Conservation (phyloP, 1,139 yeast genomes). For the Diutina neorugosa region DNA sequence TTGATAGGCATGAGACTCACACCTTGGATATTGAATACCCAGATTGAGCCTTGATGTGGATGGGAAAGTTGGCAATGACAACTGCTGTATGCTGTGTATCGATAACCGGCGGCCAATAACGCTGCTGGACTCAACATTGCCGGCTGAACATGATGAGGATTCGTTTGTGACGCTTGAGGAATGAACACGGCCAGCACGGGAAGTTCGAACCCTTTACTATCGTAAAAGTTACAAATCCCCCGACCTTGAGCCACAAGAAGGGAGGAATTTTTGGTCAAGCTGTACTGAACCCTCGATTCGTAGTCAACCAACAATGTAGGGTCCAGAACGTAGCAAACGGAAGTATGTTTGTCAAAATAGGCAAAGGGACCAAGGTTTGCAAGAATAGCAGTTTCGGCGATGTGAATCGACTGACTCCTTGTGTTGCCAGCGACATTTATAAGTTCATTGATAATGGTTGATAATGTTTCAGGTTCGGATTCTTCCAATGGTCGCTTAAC, state of each 20-base stretch:
- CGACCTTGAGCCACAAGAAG: not conserved
- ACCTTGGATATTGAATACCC: not conserved
- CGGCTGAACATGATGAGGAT: not conserved
- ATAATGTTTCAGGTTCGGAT: too few relatives aligned
- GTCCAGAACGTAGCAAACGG: not conserved
- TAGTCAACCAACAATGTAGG: not conserved
- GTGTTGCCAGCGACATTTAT: too few relatives aligned
- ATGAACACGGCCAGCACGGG: not conserved
- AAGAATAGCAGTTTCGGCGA: too few relatives aligned
- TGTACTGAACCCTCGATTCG: not conserved
- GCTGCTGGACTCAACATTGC: not conserved
- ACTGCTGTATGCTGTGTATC: not conserved
- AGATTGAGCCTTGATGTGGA: not conserved
- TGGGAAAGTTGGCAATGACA: not conserved
- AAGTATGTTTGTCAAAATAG: not conserved
- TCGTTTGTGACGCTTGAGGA: not conserved
- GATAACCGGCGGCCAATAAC: not conserved
- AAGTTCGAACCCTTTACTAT: not conserved
- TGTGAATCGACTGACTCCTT: too few relatives aligned
- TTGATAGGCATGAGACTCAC: not conserved
- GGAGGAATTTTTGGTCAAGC: not conserved
- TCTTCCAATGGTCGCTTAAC: too few relatives aligned
- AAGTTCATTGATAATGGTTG: too few relatives aligned
- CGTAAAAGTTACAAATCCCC: not conserved
- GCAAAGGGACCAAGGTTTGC: too few relatives aligned